Conservation (phyloP, 1,284 basidiomycete genomes). For the Pterulicium gracile region DNA sequence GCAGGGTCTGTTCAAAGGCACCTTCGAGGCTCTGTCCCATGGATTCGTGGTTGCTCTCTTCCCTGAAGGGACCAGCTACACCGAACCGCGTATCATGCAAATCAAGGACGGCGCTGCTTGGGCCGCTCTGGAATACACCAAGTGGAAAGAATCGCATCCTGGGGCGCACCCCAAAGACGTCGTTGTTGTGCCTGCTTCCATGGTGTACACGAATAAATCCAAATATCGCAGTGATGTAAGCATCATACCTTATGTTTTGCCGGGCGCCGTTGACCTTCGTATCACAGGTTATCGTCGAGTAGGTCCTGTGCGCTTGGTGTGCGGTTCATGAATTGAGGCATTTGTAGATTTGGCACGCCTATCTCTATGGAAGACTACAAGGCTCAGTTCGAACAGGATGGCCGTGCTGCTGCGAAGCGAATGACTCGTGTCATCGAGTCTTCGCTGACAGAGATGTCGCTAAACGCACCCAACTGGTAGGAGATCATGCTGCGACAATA, state of each 20-base stretch:
- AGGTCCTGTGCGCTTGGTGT: conserved; percentile 23
- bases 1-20: conserved; percentile 81
- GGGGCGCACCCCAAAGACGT: conserved; percentile 28
- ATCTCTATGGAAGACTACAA: conserved; percentile 70
- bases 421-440: conserved; percentile 69
- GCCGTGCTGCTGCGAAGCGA: conserved; percentile 73
- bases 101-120: conserved; percentile 95
- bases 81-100: conserved; percentile 85
- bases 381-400: conserved; percentile 70
- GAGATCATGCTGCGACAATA: conserved; percentile 16
- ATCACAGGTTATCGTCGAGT: conserved; percentile 61
- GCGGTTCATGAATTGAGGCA: conserved; percentile 9
- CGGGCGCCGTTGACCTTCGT: conserved; percentile 8
- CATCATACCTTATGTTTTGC: conserved; percentile 11
- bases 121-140: conserved; percentile 88
- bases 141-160: conserved; percentile 52
- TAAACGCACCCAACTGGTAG: conserved; percentile 92
- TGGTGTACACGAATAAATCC: conserved; percentile 91
- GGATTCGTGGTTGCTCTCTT: conserved; percentile 86
- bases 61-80: conserved; percentile 88
- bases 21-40: conserved; percentile 73
- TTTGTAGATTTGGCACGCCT: conserved; percentile 65
- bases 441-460: conserved; percentile 65
- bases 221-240: conserved; percentile 80
- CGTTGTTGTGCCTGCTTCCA: conserved; percentile 72